Conservation (phyloP, 2,329 filamentous ascomycete species). For the Colletotrichum sp. region DNA sequence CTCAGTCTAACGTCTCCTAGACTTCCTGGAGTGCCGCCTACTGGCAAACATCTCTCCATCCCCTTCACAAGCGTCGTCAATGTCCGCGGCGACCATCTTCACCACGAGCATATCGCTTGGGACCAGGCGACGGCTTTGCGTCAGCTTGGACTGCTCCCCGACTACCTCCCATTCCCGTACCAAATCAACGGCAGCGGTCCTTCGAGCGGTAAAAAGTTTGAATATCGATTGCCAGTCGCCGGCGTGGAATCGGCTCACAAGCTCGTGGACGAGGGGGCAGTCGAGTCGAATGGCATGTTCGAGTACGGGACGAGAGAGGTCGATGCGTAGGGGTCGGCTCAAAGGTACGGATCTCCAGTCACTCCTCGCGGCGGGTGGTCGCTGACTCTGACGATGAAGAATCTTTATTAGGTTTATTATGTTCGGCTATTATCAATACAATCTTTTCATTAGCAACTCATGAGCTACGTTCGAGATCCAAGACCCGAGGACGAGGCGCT, state of each 20-base stretch:
- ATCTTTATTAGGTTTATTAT: background rate
- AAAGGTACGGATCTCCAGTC: background rate
- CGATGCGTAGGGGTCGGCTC: background rate
- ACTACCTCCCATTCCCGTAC: constrained; percentile 65
- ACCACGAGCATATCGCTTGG: constrained; percentile 72
- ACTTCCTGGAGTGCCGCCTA: constrained; percentile 60
- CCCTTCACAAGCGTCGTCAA: constrained; percentile 68
- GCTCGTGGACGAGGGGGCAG: constrained; percentile 31
- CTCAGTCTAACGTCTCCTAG: constrained; percentile 21
- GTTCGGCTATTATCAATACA: background rate
- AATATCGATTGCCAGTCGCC: constrained; percentile 35
- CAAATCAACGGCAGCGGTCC: constrained; percentile 11
- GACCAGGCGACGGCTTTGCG: constrained; percentile 68
- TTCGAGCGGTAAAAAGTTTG: constrained; percentile 20
- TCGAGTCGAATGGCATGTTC: constrained; percentile 37
- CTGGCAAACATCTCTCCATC: constrained; percentile 56
- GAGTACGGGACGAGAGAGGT: constrained; percentile 9
- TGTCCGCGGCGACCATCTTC: constrained; percentile 65
- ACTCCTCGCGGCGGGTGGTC: background rate
- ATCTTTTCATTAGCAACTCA: background rate
- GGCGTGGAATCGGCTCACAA: constrained; percentile 35
- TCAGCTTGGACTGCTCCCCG: constrained; percentile 58
- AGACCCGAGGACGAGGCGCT: background rate
- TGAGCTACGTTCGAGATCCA: background rate
- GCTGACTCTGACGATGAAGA: background rate